Evolutionary conservation across 257 asterid species (phyloP).

Genomic region (Nicotiana attenuata): DNA sequence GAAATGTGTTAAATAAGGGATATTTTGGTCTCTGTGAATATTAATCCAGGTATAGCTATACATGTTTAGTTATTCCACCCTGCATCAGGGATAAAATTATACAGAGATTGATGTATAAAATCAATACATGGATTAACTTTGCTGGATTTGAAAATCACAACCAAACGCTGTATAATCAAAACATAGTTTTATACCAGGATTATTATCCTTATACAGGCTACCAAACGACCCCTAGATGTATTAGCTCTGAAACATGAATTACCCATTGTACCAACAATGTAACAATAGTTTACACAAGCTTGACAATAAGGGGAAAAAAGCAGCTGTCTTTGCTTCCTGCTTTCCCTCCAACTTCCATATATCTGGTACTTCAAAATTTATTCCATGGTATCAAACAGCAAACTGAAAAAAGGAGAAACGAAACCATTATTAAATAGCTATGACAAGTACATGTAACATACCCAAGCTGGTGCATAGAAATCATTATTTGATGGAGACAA

Average conservation of each 20-base stretch:
- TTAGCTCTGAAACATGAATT: not conserved
- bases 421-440: not conserved
- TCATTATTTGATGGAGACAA: not conserved
- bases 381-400: slow-evolving; percentile 3
- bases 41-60: no score
- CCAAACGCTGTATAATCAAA: no score
- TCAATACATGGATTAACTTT: no score
- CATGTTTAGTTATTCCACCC: no score
- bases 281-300: not conserved
- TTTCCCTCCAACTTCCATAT: not conserved
- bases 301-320: not conserved
- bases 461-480: not conserved
- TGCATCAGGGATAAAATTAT: no score
- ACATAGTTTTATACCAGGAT: no score
- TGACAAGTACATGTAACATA: not conserved
- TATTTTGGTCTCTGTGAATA: no score
- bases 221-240: not conserved
- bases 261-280: not conserved
- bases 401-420: not conserved
- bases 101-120: no score
- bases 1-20: no score
- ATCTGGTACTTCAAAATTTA: slow-evolving; percentile 1
- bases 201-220: no score
- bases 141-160: no score
- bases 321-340: not conserved